phyloP scores from a whole-genome alignment of 371 early-diverging fungal genomes.

The Syncephalastrum contaminatum region DNA sequence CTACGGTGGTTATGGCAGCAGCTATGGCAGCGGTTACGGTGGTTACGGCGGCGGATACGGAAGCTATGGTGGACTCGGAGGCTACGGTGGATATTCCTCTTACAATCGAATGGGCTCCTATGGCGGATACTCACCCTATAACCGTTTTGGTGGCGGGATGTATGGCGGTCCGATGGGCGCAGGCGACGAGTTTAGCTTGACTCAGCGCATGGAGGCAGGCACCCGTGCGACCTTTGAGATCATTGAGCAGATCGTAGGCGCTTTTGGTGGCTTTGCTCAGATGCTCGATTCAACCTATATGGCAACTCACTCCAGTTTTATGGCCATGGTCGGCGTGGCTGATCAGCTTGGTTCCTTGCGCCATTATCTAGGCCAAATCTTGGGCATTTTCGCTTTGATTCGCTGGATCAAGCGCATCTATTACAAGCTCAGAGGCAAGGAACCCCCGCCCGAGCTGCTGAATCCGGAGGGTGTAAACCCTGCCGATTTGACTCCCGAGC shows the following conservation, averaged over 20 bases:
- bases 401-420: conserved; percentile 60
- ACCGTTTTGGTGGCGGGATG: conserved; percentile 32
- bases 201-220: conserved; percentile 84
- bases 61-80: conserved; percentile 38
- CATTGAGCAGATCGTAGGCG: conserved; percentile 90
- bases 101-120: conserved; percentile 44
- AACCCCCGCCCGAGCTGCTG: conserved; percentile 44
- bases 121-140: conserved; percentile 35
- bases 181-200: conserved; percentile 62
- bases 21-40: conserved; percentile 38
- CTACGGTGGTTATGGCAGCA: conserved; percentile 28
- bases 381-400: conserved; percentile 76
- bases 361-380: conserved; percentile 79
- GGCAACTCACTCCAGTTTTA: conserved; percentile 95
- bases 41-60: conserved; percentile 49
- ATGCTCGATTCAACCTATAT: conserved; percentile 97
- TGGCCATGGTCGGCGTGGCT: conserved; percentile 98
- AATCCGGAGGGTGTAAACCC: too few relatives aligned
- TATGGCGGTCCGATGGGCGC: conserved; percentile 37
- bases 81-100: conserved; percentile 44
- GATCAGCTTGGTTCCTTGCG: conserved; percentile 91
- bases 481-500: conserved; percentile 25
- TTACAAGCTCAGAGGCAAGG: conserved; percentile 64
- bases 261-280: conserved; percentile 95
- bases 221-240: conserved; percentile 90